These are phyloP conservation scores for Pseudozyma flocculosa DNA, from an alignment of 1,284 basidiomycete genomes.

Conservation along the genomic window DNA sequence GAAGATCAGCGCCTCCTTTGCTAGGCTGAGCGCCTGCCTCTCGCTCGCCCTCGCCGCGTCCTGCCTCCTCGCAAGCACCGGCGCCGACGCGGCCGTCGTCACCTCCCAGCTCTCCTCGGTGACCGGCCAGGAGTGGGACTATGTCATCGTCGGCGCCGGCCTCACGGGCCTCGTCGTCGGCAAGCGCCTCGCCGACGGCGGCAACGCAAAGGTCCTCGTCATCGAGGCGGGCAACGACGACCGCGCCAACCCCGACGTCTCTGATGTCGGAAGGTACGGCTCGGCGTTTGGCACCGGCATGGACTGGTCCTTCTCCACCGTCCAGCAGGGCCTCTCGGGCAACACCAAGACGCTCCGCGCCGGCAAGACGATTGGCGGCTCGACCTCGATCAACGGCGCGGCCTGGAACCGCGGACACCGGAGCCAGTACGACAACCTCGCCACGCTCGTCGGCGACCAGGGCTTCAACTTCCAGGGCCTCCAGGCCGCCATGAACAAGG, in stretches of 20 bases:
- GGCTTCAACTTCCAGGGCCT: conserved; percentile 67
- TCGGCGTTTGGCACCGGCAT: conserved; percentile 62
- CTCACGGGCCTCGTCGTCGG: conserved; percentile 53
- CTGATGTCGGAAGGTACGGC: conserved; percentile 59
- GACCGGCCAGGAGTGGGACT: conserved; percentile 46
- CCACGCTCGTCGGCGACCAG: conserved; percentile 62
- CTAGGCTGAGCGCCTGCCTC: neutral
- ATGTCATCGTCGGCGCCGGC: conserved; percentile 47
- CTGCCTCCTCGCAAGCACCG: conserved; percentile 5
- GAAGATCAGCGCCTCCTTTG: neutral
- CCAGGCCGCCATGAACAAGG: conserved; percentile 64
- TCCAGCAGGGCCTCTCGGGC: conserved; percentile 49
- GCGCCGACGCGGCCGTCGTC: conserved; percentile 10
- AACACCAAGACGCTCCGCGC: conserved; percentile 60
- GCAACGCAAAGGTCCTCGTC: conserved; percentile 43
- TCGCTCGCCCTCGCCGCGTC: neutral
- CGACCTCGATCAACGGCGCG: conserved; percentile 67
- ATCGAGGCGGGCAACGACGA: conserved; percentile 55
- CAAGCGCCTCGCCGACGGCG: conserved; percentile 49
- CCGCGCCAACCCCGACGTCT: conserved; percentile 21
- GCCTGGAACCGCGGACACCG: conserved; percentile 65
- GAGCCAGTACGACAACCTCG: conserved; percentile 67
- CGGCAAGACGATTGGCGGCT: conserved; percentile 67
- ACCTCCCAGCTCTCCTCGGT: conserved; percentile 7
- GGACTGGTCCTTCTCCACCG: conserved; percentile 64